These are phyloP conservation scores for Rhododendron williamsianum DNA, from an alignment of 148 eudicot species.

Conservation along the genomic window DNA sequence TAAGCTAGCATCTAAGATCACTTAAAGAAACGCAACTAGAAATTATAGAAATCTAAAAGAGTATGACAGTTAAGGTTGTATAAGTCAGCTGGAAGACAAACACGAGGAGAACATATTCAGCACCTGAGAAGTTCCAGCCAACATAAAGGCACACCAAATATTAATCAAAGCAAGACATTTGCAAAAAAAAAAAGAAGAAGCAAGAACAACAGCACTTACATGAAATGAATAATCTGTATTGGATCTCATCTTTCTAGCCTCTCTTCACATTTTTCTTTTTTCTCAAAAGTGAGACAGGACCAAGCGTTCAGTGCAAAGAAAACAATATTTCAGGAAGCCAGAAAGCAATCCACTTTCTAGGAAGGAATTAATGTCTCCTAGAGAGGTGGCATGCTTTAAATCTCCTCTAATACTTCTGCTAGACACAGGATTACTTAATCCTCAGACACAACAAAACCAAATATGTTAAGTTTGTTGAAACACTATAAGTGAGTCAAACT, in stretches of 20 bases:
- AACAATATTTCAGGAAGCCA: neutral
- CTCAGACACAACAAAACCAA: neutral
- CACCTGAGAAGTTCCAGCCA: neutral
- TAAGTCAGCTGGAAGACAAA: neutral
- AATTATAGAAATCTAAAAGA: neutral
- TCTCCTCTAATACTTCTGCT: neutral
- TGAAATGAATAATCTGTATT: neutral
- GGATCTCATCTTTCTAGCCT: neutral
- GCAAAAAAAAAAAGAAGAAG: no score
- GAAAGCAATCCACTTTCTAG: conserved; percentile 3
- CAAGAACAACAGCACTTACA: neutral
- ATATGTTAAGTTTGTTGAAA: neutral
- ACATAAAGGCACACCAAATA: neutral
- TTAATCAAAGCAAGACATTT: neutral
- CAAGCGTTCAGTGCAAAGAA: neutral
- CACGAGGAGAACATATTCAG: conserved; percentile 1
- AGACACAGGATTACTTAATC: neutral
- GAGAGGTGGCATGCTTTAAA: neutral
- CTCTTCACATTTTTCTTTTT: neutral
- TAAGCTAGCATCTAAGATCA: neutral
- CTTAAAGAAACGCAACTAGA: neutral
- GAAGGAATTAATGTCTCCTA: neutral
- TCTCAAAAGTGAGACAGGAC: neutral
- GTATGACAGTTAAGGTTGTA: neutral
- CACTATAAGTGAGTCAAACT: neutral